These are phyloP conservation scores for Biscutella laevigata DNA, from an alignment of 441 rosid genomes.

Conservation along the genomic window DNA sequence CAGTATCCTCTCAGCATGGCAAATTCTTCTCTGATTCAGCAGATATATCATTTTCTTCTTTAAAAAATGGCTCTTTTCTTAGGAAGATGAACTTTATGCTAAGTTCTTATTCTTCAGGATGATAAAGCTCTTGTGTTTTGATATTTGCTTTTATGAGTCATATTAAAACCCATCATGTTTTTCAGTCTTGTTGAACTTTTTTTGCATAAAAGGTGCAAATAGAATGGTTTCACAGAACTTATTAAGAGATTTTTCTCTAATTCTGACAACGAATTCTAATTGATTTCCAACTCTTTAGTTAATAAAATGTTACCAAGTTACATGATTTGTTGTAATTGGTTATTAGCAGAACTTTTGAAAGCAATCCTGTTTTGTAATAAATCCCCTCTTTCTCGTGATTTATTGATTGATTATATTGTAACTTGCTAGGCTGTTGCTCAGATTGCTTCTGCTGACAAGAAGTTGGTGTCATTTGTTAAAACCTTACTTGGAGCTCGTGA, in stretches of 20 bases:
- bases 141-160: background rate
- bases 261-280: background rate
- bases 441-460: slow-evolving; percentile 40
- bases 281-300: background rate
- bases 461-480: slow-evolving; percentile 51
- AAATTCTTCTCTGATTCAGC: slow-evolving; percentile 1
- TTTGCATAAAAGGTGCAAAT: background rate
- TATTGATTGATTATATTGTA: slow-evolving; percentile 23
- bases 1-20: background rate
- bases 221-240: background rate
- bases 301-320: slow-evolving; percentile 4
- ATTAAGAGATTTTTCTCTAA: background rate
- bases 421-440: slow-evolving; percentile 41
- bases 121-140: background rate
- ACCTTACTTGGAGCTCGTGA: slow-evolving; percentile 66
- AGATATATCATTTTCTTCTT: background rate
- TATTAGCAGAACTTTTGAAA: background rate
- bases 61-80: background rate
- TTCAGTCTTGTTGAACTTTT: background rate
- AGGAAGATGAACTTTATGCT: background rate
- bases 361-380: background rate
- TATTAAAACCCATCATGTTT: background rate
- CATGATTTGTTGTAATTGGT: no score
- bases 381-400: background rate
- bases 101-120: background rate